Base-by-base conservation (phyloP, 768 basidiomycete species). In the Baorangia bicolor region DNA sequence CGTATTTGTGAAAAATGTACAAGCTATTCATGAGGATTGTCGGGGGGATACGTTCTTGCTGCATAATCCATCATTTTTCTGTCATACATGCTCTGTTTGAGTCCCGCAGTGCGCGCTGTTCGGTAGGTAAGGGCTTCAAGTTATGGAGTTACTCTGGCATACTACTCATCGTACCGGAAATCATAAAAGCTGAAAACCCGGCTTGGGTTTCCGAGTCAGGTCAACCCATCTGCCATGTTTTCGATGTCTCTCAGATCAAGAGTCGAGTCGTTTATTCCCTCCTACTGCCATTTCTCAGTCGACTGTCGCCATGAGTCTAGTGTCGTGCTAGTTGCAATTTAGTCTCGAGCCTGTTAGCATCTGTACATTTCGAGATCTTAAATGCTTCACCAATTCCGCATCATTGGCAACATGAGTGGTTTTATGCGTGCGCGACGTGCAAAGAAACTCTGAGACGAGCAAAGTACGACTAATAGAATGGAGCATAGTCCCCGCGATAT, bases 401-500 rank as follows among this genome's bases (percentile, higher is more conserved):
- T 23, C 28, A 8, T 12, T n/a, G 6, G 18, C 25, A n/a, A 13
- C 18, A 48, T 5, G n/a, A 18, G 12, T 27, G 14, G 37, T 31
- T 31, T 53, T 12, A n/a, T 11, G n/a, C 5, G 53, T 5, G 38
- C 20, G 40, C 16, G 21, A 44, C 14, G 20, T 10, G 39, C 38
- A 5, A 49, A 30, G 11, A 44, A 12, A 48, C 9, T 1, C 2
- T 14, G 20, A 40, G 8, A 46, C 0, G 34, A 49, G 50, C 18
- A 58, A 31, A 47, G 37, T 33, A 43, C 28, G 9, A 52, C 52
- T 68, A 70, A 44, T 62, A 68, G 41, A 41, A 68, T 39, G 60
- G 49, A 40, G 56, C 39, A 27, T 69, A 70, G 35, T 50, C 47
- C 9, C 67, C 60, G 18, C 65, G 65, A 56, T 53, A 70, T 16